Evolutionary conservation across 139 green algal genomes (phyloP).

Genomic region (Nannochloris sp.): DNA sequence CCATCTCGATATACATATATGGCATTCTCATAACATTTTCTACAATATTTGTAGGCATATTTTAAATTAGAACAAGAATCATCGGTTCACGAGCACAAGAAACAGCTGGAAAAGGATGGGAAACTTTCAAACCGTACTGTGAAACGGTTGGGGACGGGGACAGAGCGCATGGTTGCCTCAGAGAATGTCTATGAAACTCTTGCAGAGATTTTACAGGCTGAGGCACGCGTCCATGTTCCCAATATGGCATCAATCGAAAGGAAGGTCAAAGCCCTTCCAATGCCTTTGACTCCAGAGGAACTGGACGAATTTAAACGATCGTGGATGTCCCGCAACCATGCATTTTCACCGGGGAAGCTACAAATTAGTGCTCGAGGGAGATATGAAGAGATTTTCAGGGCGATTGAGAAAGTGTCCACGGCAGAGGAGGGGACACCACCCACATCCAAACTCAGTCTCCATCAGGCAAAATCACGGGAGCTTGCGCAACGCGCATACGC

Average conservation of each 20-base stretch:
- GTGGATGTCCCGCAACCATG: too few relatives aligned
- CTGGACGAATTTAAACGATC: too few relatives aligned
- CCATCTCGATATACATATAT: too few relatives aligned
- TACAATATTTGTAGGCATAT: background rate
- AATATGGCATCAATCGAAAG: constrained; percentile 7
- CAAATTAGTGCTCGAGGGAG: constrained; percentile 3
- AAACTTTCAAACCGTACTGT: constrained; percentile 17
- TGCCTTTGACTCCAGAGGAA: constrained; percentile 21
- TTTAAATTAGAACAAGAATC: constrained; percentile 38
- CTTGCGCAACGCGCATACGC: constrained; percentile 13
- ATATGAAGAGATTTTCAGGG: constrained; percentile 2
- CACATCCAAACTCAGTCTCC: background rate
- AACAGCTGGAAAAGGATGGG: constrained; percentile 26
- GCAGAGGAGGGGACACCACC: background rate
- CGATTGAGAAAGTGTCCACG: background rate
- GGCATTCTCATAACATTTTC: too few relatives aligned
- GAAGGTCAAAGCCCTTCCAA: constrained; percentile 17
- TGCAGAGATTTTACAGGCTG: constrained; percentile 35
- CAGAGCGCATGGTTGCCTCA: constrained; percentile 6
- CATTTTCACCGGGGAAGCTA: too few relatives aligned
- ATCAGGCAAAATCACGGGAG: constrained; percentile 15
- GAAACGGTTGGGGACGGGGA: constrained; percentile 8
- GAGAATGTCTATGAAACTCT: constrained; percentile 28
- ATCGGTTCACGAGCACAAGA: constrained; percentile 24
- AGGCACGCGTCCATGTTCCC: constrained; percentile 30